Evolutionary conservation across 768 basidiomycete species (phyloP).

Genomic region (Clavulina sp.): DNA sequence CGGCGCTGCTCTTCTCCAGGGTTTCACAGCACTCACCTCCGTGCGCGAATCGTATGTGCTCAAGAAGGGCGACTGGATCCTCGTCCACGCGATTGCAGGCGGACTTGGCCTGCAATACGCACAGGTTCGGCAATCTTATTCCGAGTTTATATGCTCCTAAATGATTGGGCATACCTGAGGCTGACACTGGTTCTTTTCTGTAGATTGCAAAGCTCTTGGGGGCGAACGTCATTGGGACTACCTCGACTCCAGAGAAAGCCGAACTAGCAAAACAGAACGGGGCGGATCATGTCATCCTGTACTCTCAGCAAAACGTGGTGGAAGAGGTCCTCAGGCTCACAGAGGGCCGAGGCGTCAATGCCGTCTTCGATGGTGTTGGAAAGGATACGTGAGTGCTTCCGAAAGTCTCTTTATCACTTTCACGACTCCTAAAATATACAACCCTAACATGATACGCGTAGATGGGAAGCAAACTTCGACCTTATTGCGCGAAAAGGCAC

Average conservation of each 20-base stretch:
- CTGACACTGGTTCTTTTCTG: too few relatives aligned
- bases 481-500: conserved; percentile 76
- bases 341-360: conserved; percentile 65
- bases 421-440: too few relatives aligned
- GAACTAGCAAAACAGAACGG: conserved; percentile 61
- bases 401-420: conserved; percentile 1
- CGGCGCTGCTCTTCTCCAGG: conserved; percentile 64
- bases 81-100: conserved; percentile 85
- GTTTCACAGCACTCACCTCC: conserved; percentile 59
- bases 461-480: conserved; percentile 66
- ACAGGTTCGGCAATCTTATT: conserved; percentile 20
- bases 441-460: conserved; percentile 16
- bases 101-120: conserved; percentile 42
- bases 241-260: conserved; percentile 71
- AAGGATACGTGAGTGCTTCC: conserved; percentile 76
- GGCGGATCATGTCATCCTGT: conserved; percentile 75
- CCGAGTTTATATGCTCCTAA: conserved; percentile 37
- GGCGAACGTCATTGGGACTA: conserved; percentile 84
- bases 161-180: too few relatives aligned
- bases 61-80: conserved; percentile 57
- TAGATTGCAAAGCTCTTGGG: conserved; percentile 57
- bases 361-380: conserved; percentile 89
- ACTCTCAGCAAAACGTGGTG: conserved; percentile 59
- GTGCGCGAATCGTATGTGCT: conserved; percentile 75
- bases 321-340: conserved; percentile 58